Conservation (phyloP, 1,139 yeast genomes). For the Lodderomyces beijingensis region DNA sequence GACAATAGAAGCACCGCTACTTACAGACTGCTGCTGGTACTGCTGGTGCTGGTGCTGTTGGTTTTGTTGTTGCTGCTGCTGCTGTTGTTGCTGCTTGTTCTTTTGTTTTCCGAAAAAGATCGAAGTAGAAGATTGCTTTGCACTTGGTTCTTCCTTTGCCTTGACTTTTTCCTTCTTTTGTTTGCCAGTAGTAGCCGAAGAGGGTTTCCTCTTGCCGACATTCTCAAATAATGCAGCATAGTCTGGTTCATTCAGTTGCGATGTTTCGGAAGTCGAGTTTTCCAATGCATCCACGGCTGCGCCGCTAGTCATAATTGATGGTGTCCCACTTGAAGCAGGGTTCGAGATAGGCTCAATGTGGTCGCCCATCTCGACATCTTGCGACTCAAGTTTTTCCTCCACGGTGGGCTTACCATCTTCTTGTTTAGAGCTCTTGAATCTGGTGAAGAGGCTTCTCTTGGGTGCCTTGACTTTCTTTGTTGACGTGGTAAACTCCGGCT, state of each 20-base stretch:
- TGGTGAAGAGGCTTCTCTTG: conserved; percentile 37
- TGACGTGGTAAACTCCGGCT: conserved; percentile 14
- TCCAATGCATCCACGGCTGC: conserved; percentile 7
- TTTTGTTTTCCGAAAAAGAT: conserved; percentile 9
- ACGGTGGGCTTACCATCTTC: conserved; percentile 8
- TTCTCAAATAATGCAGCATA: conserved; percentile 45
- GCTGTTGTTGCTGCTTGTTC: background rate
- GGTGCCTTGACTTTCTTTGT: conserved; percentile 28
- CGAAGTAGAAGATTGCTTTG: conserved; percentile 9
- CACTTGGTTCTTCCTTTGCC: conserved; percentile 11
- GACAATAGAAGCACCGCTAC: conserved; percentile 2
- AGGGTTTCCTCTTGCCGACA: conserved; percentile 40
- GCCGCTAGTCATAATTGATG: conserved; percentile 20
- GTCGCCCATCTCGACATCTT: conserved; percentile 14
- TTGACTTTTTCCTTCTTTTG: conserved; percentile 18
- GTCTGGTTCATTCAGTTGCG: conserved; percentile 30
- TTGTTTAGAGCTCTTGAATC: conserved; percentile 33
- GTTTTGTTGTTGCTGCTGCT: too few species aligned
- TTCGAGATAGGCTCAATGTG: conserved; percentile 11
- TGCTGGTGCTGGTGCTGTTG: too few species aligned
- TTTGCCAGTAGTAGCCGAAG: conserved; percentile 19
- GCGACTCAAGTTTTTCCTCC: conserved; percentile 5
- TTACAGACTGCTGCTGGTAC: too few species aligned
- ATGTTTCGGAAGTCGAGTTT: conserved; percentile 11
- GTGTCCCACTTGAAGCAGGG: conserved; percentile 23